Base-by-base conservation (phyloP, 2,329 filamentous ascomycete species). In the Apiospora pterosperma region DNA sequence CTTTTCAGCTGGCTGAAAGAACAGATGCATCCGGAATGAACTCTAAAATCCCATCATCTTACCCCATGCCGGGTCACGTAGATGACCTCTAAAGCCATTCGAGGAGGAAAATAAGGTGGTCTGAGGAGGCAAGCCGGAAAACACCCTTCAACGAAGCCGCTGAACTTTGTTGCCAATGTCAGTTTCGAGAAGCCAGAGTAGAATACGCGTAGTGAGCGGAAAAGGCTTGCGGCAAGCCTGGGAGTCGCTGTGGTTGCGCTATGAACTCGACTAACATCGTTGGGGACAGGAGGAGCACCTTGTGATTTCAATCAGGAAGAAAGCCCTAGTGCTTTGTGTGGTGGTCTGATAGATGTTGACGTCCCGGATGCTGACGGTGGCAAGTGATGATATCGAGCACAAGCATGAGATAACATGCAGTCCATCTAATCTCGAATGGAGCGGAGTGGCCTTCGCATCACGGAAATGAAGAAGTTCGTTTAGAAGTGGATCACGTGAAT, bases 1-100 rank as follows among this genome's bases (percentile, higher is more conserved):
- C 25, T 19, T 10, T 31, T 11, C 25, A 19, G 48, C 48, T 55
- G 48, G n/a, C n/a, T 14, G 19, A 61, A 36, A 21, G 38, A 39
- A 34, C 21, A 8, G 23, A 21, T 36, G 7, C 8, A 42, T 12
- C 7, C 44, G 16, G 21, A 28, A 14, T 19, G 28, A 67, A 62
- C 44, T 67, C 34, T 62, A 34, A 5, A n/a, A n/a, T 4, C 10
- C 16, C 48, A 34, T 25, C 42, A 21, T 10, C 28, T 81, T 85
- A 93, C 91, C 71, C 90, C 91, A 76, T 93, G 91, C 28, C 91
- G 88, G 68, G 86, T 87, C 65, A 93, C 81, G 75, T 93, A 93
- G 68, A 93, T 92, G 69, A 84, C 86, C 74, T 92, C 85, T 61
- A 93, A 80, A 66, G 88, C 82, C 88, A 90, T 91, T 34, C 28